These are phyloP conservation scores for Pholiota molesta DNA, from an alignment of 768 basidiomycete species.

Conservation along the genomic window DNA sequence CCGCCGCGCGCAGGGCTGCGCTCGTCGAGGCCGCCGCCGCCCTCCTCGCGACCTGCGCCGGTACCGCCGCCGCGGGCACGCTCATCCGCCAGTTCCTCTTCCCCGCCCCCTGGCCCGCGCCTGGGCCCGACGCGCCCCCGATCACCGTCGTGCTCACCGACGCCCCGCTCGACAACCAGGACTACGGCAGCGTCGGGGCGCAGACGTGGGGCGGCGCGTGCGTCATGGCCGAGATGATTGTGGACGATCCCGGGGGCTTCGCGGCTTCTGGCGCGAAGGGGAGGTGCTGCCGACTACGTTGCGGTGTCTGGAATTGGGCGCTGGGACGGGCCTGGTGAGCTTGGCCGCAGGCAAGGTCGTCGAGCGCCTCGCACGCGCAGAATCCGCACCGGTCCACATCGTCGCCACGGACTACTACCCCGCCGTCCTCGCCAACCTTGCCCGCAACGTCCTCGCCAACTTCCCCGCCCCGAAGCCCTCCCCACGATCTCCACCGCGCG, in stretches of 20 bases:
- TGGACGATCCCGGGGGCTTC: conserved; percentile 63
- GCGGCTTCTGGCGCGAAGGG: too few relatives aligned
- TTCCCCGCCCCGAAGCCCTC: conserved; percentile 30
- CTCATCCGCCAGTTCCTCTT: conserved; percentile 59
- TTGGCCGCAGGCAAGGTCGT: conserved; percentile 56
- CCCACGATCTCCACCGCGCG: conserved; percentile 24
- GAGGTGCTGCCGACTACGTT: conserved; percentile 18
- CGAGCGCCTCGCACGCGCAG: conserved; percentile 13
- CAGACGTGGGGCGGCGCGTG: conserved; percentile 92
- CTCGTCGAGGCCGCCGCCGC: conserved; percentile 59
- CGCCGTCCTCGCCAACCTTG: conserved; percentile 70
- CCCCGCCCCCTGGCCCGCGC: conserved; percentile 10
- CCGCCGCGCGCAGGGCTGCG: conserved; percentile 26
- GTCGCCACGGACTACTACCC: conserved; percentile 82
- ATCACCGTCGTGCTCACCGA: conserved; percentile 59
- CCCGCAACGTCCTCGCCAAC: conserved; percentile 61
- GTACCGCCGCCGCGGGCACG: conserved; percentile 63
- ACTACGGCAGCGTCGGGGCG: conserved; percentile 74
- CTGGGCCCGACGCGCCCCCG: conserved; percentile 7
- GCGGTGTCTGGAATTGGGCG: conserved; percentile 76
- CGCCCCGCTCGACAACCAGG: conserved; percentile 68
- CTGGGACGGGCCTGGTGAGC: conserved; percentile 84
- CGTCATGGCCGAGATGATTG: conserved; percentile 76
- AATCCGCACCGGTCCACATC: conserved; percentile 32
- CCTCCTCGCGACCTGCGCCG: conserved; percentile 66